Conservation (phyloP, 495 filamentous ascomycete species). For the Aspergillus bridgeri region DNA sequence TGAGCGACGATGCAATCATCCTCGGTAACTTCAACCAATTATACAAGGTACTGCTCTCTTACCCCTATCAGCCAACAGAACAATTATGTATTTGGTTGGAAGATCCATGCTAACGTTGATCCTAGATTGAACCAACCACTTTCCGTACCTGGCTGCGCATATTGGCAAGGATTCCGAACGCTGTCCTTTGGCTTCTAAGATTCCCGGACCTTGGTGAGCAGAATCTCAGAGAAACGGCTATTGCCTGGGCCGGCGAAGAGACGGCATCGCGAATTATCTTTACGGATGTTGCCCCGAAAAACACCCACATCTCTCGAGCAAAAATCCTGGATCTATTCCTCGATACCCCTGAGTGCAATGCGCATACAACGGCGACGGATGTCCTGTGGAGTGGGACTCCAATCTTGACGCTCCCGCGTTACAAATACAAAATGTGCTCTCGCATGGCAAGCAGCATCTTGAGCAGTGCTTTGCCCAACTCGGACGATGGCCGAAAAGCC, state of each 20-base stretch:
- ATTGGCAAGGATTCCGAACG: conserved; percentile 78
- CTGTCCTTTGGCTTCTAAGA: conserved; percentile 91
- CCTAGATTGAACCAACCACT: conserved; percentile 92
- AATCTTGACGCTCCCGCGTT: conserved; percentile 87
- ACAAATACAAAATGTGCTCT: conserved; percentile 98
- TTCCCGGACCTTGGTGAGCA: conserved; percentile 93
- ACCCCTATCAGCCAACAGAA: neutral
- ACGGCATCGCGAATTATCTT: conserved; percentile 93
- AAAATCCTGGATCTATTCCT: conserved; percentile 92
- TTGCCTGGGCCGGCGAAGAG: conserved; percentile 77
- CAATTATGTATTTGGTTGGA: neutral
- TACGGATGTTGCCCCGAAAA: conserved; percentile 94
- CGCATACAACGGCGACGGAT: conserved; percentile 95
- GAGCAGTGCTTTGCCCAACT: conserved; percentile 77
- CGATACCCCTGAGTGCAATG: conserved; percentile 97
- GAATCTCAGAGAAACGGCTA: conserved; percentile 76
- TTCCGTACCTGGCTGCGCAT: conserved; percentile 97
- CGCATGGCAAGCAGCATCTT: conserved; percentile 96
- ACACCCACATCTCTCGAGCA: conserved; percentile 88
- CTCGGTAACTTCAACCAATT: conserved; percentile 98
- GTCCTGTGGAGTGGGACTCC: conserved; percentile 95
- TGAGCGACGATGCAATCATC: conserved; percentile 84
- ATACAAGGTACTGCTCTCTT: conserved; percentile 74
- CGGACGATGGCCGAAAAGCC: conserved; percentile 60
- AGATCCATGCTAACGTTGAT: neutral